Evolutionary conservation across 2,329 filamentous ascomycete species (phyloP).

Genomic region (Colletotrichum agaves): DNA sequence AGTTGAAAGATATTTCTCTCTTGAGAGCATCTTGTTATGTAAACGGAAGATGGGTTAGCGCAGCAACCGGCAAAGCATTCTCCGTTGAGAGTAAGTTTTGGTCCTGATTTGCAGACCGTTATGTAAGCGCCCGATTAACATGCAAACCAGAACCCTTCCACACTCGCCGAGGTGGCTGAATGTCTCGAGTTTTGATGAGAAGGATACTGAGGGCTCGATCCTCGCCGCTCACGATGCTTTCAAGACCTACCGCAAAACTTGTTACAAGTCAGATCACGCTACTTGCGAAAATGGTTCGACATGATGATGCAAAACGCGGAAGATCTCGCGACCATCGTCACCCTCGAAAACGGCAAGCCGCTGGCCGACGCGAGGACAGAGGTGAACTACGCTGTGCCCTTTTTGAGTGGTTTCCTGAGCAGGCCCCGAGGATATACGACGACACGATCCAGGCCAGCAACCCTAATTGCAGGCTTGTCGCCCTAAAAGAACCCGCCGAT

Average conservation of each 20-base stretch:
- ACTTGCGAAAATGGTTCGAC: conserved; percentile 74
- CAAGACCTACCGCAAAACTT: conserved; percentile 68
- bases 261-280: conserved; percentile 67
- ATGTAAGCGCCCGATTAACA: background rate
- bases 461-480: conserved; percentile 66
- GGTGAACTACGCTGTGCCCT: conserved; percentile 66
- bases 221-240: conserved; percentile 73
- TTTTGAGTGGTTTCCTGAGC: conserved; percentile 75
- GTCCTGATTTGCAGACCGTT: background rate
- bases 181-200: conserved; percentile 78
- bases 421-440: conserved; percentile 69
- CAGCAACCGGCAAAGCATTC: conserved; percentile 78
- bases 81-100: conserved; percentile 67
- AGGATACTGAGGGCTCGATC: conserved; percentile 77
- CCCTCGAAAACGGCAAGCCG: conserved; percentile 78
- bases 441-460: conserved; percentile 69
- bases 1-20: conserved; percentile 72
- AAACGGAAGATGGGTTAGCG: conserved; percentile 80
- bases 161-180: conserved; percentile 73
- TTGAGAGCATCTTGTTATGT: conserved; percentile 78
- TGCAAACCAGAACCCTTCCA: conserved; percentile 74
- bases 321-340: conserved; percentile 74
- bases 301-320: conserved; percentile 73
- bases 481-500: conserved; percentile 79
- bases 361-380: conserved; percentile 69